Conservation (phyloP, 148 eudicot species). For the Simmondsia chinensis region DNA sequence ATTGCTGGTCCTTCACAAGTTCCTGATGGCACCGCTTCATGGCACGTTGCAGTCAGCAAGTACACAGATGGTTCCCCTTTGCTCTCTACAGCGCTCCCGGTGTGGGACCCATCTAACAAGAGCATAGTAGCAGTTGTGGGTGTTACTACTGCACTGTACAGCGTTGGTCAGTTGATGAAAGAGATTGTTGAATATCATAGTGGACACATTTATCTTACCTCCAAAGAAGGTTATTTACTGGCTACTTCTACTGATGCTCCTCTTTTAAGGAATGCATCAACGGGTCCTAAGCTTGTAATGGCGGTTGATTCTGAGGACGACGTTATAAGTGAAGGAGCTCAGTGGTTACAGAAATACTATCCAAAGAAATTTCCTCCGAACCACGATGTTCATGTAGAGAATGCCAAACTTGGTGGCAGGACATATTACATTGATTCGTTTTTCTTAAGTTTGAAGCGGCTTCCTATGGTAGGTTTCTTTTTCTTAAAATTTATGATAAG, state of each 20-base stretch:
- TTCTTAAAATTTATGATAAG: neutral
- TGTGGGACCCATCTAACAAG: constrained; percentile 51
- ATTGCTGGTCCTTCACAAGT: constrained; percentile 94
- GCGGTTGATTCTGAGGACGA: constrained; percentile 58
- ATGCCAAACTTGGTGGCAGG: constrained; percentile 55
- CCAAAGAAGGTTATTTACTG: constrained; percentile 84
- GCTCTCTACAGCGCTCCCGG: constrained; percentile 93
- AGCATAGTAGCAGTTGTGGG: constrained; percentile 92
- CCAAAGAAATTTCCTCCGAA: constrained; percentile 38
- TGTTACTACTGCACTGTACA: constrained; percentile 78
- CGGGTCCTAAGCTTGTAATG: constrained; percentile 66
- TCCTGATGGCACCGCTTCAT: constrained; percentile 88
- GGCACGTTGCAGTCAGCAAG: constrained; percentile 96
- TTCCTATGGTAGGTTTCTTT: constrained; percentile 65
- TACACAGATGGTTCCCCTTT: constrained; percentile 68
- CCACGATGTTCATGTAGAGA: constrained; percentile 74
- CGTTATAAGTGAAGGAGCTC: constrained; percentile 70
- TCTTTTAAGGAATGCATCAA: constrained; percentile 51
- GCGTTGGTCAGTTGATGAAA: constrained; percentile 93
- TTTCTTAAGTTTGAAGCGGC: constrained; percentile 78
- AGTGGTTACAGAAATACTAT: constrained; percentile 49
- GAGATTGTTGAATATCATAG: constrained; percentile 82
- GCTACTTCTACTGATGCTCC: constrained; percentile 85
- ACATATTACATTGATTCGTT: constrained; percentile 85
- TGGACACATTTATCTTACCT: constrained; percentile 89